phyloP scores from a whole-genome alignment of 352 stramenopile genomes.

The Pythium rishiriense region DNA sequence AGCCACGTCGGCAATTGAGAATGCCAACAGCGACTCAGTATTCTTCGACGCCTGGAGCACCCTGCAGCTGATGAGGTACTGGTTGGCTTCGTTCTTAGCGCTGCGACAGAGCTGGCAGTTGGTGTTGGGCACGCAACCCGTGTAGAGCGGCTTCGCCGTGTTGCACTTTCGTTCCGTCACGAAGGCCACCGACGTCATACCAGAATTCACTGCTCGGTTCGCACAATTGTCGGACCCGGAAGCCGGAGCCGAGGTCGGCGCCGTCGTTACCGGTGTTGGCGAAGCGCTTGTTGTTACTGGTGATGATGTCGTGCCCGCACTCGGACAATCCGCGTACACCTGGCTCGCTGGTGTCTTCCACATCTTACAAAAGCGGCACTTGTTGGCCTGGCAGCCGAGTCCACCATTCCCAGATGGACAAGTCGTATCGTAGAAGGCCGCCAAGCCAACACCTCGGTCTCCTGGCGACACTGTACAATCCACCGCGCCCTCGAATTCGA shows the following conservation, averaged over 20 bases:
- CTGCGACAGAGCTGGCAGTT: conserved; percentile 55
- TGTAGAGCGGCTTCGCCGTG: conserved; percentile 23
- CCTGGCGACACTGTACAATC: conserved; percentile 28
- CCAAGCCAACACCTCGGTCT: conserved; percentile 38
- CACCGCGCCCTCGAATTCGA: background rate
- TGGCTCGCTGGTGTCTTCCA: conserved; percentile 11
- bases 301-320: background rate
- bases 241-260: background rate
- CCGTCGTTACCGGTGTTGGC: background rate
- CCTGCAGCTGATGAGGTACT: conserved; percentile 57
- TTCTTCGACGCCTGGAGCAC: conserved; percentile 38
- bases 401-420: conserved; percentile 32
- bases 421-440: conserved; percentile 33
- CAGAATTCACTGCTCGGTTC: background rate
- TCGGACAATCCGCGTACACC: background rate
- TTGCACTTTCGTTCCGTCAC: conserved; percentile 46
- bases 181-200: conserved; percentile 44
- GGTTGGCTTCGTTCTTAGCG: conserved; percentile 59
- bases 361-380: conserved; percentile 44
- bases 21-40: background rate
- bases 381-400: conserved; percentile 31
- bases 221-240: background rate
- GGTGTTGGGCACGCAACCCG: conserved; percentile 46
- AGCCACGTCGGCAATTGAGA: background rate
- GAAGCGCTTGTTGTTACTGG: background rate